Evolutionary conservation across 495 filamentous ascomycete species (phyloP).

Genomic region (Lindgomyces ingoldianus): DNA sequence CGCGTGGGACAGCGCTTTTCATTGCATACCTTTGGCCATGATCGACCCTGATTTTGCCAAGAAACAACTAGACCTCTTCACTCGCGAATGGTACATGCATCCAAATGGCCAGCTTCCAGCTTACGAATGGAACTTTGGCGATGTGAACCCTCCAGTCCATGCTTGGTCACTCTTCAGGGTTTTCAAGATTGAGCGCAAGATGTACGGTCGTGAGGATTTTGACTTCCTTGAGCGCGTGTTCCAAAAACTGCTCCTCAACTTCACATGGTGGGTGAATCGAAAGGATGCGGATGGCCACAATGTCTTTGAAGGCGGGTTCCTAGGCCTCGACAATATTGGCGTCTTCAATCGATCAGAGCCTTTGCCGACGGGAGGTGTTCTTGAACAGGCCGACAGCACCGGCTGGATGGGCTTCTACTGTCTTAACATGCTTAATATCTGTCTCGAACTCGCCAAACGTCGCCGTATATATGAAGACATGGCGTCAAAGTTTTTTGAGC

Average conservation of each 20-base stretch:
- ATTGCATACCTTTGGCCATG: constrained; percentile 94
- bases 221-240: constrained; percentile 96
- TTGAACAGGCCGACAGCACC: constrained; percentile 96
- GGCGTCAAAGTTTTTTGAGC: constrained; percentile 97
- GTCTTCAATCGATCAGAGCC: constrained; percentile 98
- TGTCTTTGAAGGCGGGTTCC: constrained; percentile 93
- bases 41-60: constrained; percentile 97
- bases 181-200: constrained; percentile 97
- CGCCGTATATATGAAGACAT: constrained; percentile 97
- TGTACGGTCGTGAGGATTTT: constrained; percentile 91
- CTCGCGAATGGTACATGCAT: constrained; percentile 98
- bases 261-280: constrained; percentile 98
- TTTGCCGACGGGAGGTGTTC: constrained; percentile 84
- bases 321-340: constrained; percentile 96
- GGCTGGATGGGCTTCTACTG: constrained; percentile 99
- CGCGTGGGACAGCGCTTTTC: constrained; percentile 96
- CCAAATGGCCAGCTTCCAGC: constrained; percentile 90
- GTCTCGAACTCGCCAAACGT: constrained; percentile 90
- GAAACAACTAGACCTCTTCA: constrained; percentile 94
- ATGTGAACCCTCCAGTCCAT: constrained; percentile 95
- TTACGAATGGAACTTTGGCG: constrained; percentile 98
- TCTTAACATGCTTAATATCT: constrained; percentile 93
- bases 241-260: constrained; percentile 92
- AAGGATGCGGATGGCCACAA: constrained; percentile 94
- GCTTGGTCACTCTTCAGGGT: constrained; percentile 93